phyloP scores from a whole-genome alignment of 441 rosid genomes.

The Bocquillonia castaneifolia region DNA sequence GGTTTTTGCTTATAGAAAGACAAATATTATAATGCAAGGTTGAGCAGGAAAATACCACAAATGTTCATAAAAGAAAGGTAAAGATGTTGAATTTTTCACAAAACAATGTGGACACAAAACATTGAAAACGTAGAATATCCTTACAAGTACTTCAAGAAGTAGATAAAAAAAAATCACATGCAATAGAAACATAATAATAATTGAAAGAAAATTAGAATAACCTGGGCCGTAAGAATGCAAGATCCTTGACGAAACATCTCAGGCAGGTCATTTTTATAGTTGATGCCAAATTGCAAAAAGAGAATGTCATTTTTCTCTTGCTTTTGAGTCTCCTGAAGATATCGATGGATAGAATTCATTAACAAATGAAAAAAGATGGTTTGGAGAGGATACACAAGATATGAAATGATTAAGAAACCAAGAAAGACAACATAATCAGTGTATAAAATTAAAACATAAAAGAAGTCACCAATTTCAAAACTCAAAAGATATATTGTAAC shows the following conservation, averaged over 20 bases:
- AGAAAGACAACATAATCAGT: not conserved
- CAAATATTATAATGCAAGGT: not conserved
- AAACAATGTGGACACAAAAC: not conserved
- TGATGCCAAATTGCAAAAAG: slow-evolving; percentile 66
- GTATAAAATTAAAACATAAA: not conserved
- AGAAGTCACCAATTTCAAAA: not conserved
- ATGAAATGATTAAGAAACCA: not conserved
- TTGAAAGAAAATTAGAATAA: slow-evolving; percentile 25
- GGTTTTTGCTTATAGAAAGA: no score
- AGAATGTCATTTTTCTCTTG: slow-evolving; percentile 87
- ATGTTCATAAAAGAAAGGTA: not conserved
- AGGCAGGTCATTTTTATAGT: slow-evolving; percentile 56
- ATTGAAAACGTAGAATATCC: not conserved
- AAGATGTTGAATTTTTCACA: not conserved
- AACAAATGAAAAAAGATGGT: not conserved
- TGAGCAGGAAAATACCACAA: not conserved
- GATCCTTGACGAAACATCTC: slow-evolving; percentile 85
- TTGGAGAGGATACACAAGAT: not conserved
- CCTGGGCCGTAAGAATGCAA: slow-evolving; percentile 65
- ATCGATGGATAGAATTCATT: slow-evolving; percentile 11
- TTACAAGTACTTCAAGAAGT: not conserved
- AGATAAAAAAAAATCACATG: not conserved
- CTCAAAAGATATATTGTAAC: not conserved
- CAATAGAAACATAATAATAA: not conserved
- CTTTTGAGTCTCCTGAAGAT: slow-evolving; percentile 61